These are phyloP conservation scores for Fusarium tanahbumbuense DNA, from an alignment of 2,329 filamentous ascomycete genomes.

Conservation along the genomic window DNA sequence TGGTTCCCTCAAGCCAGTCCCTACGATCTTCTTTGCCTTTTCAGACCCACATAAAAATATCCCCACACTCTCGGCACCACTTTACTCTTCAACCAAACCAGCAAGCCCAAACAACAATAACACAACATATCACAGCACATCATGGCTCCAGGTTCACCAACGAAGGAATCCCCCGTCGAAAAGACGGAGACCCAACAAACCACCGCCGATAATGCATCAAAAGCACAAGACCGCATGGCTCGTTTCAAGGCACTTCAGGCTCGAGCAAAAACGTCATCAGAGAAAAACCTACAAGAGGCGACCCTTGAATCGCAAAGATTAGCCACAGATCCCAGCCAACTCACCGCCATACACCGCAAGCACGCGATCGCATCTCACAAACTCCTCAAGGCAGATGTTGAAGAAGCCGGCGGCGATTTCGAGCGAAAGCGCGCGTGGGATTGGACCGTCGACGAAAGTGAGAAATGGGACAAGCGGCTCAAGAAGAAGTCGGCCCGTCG, in stretches of 20 bases:
- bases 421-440: conserved; percentile 99
- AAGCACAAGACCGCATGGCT: conserved; percentile 75
- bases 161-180: conserved; percentile 26
- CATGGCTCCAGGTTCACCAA: conserved; percentile 43
- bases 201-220: conserved; percentile 52
- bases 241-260: conserved; percentile 90
- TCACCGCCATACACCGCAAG: conserved; percentile 83
- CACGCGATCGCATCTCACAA: conserved; percentile 92
- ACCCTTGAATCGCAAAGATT: conserved; percentile 84
- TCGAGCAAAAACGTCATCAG: conserved; percentile 77
- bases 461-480: conserved; percentile 91
- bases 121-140: neutral
- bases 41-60: neutral
- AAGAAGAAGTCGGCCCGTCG: conserved; percentile 85
- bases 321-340: conserved; percentile 79
- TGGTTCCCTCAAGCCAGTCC: neutral
- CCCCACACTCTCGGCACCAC: neutral
- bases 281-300: conserved; percentile 85
- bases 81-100: neutral
- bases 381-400: conserved; percentile 89
- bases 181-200: conserved; percentile 31
- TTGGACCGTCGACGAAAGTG: conserved; percentile 95
- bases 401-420: conserved; percentile 88
- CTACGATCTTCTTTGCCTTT: neutral
- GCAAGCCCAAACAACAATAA: neutral